phyloP scores from a whole-genome alignment of 495 filamentous ascomycete species.

The Diplogelasinospora grovesii region DNA sequence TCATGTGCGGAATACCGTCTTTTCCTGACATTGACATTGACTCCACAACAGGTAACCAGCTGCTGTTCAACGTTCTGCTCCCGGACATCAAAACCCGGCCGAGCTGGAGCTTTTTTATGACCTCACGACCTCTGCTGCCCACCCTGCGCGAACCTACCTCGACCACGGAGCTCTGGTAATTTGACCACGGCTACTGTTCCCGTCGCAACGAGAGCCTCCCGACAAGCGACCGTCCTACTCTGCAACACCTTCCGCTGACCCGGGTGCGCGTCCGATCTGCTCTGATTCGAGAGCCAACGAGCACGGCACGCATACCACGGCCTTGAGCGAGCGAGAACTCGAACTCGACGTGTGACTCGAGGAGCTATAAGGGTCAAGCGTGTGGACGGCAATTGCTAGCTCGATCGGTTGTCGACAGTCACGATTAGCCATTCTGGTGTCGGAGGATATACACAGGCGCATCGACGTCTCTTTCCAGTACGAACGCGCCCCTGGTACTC shows the following conservation, averaged over 20 bases:
- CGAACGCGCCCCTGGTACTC: not conserved
- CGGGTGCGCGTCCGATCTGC: constrained; percentile 3
- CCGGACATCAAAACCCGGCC: not conserved
- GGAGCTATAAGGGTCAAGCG: too few species aligned
- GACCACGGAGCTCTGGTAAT: not conserved
- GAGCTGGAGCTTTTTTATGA: not conserved
- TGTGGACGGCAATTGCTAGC: too few species aligned
- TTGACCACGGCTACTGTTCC: too few species aligned
- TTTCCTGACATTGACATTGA: constrained; percentile 27
- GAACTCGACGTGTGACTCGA: too few species aligned
- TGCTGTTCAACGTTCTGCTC: too few species aligned
- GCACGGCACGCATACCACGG: constrained; percentile 7
- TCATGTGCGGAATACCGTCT: constrained; percentile 17
- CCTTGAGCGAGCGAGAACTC: too few species aligned
- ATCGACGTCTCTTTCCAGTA: not conserved
- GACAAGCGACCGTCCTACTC: too few species aligned
- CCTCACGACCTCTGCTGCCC: not conserved
- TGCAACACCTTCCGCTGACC: too few species aligned
- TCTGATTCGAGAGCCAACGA: constrained; percentile 23
- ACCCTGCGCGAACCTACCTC: not conserved
- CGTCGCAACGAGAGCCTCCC: too few species aligned
- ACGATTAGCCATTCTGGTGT: too few species aligned
- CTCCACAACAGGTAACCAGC: constrained; percentile 8
- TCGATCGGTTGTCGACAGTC: too few species aligned
- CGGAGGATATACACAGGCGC: not conserved